Conservation (phyloP, 768 basidiomycete genomes). For the Mycena epipterygia region DNA sequence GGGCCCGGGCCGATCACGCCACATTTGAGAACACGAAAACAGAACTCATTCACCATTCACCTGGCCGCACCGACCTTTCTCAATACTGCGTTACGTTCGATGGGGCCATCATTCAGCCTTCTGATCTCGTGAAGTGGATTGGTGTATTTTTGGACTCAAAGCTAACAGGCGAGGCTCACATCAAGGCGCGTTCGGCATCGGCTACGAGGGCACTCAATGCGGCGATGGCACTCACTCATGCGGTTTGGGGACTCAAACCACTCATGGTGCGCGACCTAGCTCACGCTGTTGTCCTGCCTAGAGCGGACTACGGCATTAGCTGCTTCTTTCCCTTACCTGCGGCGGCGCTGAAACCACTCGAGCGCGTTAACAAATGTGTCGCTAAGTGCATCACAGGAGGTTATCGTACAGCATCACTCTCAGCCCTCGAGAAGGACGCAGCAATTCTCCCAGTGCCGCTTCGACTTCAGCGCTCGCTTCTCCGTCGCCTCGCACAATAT, state of each 20-base stretch:
- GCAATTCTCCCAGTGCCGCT: neutral
- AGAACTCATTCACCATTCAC: too few species aligned
- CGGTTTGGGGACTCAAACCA: too few species aligned
- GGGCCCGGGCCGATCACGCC: too few species aligned
- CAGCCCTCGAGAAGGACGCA: too few species aligned
- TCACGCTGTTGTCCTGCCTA: neutral
- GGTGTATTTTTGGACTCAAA: neutral
- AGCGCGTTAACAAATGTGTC: too few species aligned
- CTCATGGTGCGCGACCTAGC: too few species aligned
- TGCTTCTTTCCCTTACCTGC: neutral
- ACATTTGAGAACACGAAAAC: too few species aligned
- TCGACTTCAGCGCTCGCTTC: neutral
- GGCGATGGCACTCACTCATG: neutral
- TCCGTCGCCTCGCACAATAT: neutral
- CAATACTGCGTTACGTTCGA: neutral
- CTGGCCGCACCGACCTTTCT: too few species aligned
- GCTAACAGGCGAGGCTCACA: neutral
- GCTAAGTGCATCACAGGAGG: neutral
- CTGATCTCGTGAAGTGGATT: neutral
- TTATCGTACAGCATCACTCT: neutral
- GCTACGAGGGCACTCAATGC: neutral
- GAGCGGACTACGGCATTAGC: neutral
- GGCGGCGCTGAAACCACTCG: neutral
- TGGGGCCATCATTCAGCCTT: neutral
- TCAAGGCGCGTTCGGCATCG: neutral